A percentile compares a stretch with the other conserved stretches of the same genome.
phyloP scores from a whole-genome alignment of 75 land plant species.

The Isoetes taiwanensis region DNA sequence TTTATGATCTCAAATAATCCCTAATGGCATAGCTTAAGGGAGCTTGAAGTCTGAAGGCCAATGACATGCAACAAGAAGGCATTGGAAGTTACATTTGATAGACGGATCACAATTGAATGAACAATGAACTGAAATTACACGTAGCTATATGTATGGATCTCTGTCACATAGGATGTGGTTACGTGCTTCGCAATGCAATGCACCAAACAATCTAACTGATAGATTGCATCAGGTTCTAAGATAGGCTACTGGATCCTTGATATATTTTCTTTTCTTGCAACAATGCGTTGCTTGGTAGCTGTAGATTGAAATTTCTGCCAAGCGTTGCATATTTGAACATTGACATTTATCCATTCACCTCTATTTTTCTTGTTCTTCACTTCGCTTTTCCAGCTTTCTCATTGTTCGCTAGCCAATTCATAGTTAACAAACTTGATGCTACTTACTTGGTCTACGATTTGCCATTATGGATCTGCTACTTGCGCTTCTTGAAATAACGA shows the following conservation, averaged over 20 bases:
- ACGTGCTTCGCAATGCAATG: conserved; percentile 53
- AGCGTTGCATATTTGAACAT: not conserved
- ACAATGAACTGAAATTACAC: too few relatives aligned
- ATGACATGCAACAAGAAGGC: too few relatives aligned
- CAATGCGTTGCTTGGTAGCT: conserved; percentile 58
- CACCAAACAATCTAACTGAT: conserved; percentile 74
- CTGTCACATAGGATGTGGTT: too few relatives aligned
- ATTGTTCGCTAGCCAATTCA: not conserved
- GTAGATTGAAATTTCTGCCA: conserved; percentile 42
- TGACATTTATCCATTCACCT: not conserved
- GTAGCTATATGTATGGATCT: too few relatives aligned
- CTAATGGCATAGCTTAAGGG: too few relatives aligned
- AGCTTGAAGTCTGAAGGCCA: too few relatives aligned
- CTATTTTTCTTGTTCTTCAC: not conserved
- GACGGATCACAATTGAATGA: too few relatives aligned
- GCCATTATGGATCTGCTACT: not conserved
- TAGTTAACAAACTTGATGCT: not conserved
- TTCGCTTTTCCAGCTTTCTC: not conserved
- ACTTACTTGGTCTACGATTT: not conserved
- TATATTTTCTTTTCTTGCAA: conserved; percentile 70
- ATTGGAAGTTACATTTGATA: too few relatives aligned
- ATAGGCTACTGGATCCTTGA: conserved; percentile 77
- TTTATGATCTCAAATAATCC: too few relatives aligned
- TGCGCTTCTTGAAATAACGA: not conserved
- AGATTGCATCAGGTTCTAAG: conserved; percentile 61